Evolutionary conservation across 108 stramenopile genomes (phyloP), one percentile per base, ranked within the genome.

Genomic region (Fragilariopsis cylindrus): DNA sequence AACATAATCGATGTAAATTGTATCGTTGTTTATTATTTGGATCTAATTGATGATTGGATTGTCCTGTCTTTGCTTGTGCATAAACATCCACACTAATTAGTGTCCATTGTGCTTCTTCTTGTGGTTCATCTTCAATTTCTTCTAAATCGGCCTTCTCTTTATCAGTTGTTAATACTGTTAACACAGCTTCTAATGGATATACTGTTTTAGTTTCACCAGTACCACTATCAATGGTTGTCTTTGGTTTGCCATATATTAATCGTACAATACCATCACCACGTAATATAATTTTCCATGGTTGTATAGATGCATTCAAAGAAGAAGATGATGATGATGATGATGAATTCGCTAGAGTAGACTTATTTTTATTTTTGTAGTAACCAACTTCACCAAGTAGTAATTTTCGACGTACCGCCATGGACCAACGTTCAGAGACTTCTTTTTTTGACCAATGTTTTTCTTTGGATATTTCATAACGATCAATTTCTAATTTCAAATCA

Each of bases 11-110:
- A 80, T 96, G 94, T 75, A 96, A 74, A 76, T 90, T 89, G 67
- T 89, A 93, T 74, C 87, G 86, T 82, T 96, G 94, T 75, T 86
- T 83, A 77, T 86, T 85, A 40, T 85, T 82, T 60, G 88, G 84
- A 4, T 78, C 85, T 21, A 96, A 60, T 77, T 93, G 94, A 83
- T 96, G 92, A 79, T 92, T 89, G 50, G 89, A 91, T 76, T 96
- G 92, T 42, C 94, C 94, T 8, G 94, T 96, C 72, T 92, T 93
- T 30, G 92, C 89, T 56, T 82, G 76, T 40, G 85, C 91, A 50
- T 81, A 80, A 8, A 90, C 87, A 39, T 88, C 88, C 0, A 96
- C 56, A 16, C 82, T 86, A 8, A 96, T 80, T 19, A 96, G 81
- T 52, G 90, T 93, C 94, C 94, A 93, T 15, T 86, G 71, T 2